A percentile compares a stretch with the other conserved stretches of the same genome.
Evolutionary conservation across 1,139 yeast species (phyloP).

Genomic region (Hansenula anomala): DNA sequence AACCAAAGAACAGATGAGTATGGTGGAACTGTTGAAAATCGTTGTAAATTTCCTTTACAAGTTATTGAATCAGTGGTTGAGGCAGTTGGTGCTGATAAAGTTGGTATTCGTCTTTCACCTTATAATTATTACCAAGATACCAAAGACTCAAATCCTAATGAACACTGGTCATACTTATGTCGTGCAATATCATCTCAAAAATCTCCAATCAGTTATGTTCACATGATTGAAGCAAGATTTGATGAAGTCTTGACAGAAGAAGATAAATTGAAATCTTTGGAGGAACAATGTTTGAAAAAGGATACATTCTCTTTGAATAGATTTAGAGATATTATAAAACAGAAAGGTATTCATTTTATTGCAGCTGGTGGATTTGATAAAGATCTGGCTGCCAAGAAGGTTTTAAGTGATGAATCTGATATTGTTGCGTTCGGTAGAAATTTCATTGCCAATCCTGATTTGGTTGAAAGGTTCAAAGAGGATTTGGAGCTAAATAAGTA

Average conservation of each 20-base stretch:
- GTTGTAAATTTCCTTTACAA: constrained; percentile 54
- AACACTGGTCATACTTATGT: constrained; percentile 30
- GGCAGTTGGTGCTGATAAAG: constrained; percentile 47
- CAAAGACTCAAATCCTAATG: constrained; percentile 20
- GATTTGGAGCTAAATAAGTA: constrained; percentile 37
- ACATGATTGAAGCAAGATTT: constrained; percentile 37
- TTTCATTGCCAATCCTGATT: constrained; percentile 50
- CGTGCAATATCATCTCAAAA: no score
- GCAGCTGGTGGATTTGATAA: constrained; percentile 42
- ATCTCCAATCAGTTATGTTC: constrained; percentile 35
- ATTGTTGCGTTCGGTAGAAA: constrained; percentile 42
- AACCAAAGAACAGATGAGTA: constrained; percentile 64
- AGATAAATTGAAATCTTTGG: constrained; percentile 14
- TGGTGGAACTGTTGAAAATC: constrained; percentile 65
- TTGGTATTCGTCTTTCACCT: constrained; percentile 62
- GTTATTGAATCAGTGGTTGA: constrained; percentile 47
- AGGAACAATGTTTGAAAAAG: constrained; percentile 22
- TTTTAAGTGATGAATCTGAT: constrained; percentile 33
- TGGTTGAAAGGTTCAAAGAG: constrained; percentile 39
- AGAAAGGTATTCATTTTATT: constrained; percentile 32
- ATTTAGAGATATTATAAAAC: constrained; percentile 2
- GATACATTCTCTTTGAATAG: constrained; percentile 1
- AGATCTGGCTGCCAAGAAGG: constrained; percentile 20
- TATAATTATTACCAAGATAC: constrained; percentile 25
- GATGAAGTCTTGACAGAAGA: background rate